A percentile compares a stretch with the other conserved stretches of the same genome.
phyloP scores from a whole-genome alignment of 2,329 filamentous ascomycete species.

The Cordyceps pruinosa region DNA sequence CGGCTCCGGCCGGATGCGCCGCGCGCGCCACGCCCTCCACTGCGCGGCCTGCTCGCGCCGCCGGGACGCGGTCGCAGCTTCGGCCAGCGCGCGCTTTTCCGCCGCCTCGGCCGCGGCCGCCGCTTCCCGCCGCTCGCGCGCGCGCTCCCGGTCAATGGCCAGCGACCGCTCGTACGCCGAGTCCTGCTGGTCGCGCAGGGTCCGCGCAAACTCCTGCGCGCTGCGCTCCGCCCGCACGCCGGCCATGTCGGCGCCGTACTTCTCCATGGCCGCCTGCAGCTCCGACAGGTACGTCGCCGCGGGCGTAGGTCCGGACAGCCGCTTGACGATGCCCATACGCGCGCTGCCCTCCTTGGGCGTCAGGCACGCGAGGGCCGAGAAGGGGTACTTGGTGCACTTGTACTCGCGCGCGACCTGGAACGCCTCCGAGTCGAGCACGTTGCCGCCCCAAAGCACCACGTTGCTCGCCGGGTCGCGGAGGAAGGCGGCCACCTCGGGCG shows the following conservation, averaged over 20 bases:
- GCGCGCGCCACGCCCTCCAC: slow-evolving; percentile 77
- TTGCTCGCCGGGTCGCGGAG: slow-evolving; percentile 70
- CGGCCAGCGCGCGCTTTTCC: slow-evolving; percentile 52
- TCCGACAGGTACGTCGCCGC: slow-evolving; percentile 68
- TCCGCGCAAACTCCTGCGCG: slow-evolving; percentile 75
- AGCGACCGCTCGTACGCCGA: slow-evolving; percentile 88
- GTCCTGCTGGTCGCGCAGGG: slow-evolving; percentile 80
- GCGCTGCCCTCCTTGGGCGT: slow-evolving; percentile 78
- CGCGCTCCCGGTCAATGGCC: slow-evolving; percentile 79
- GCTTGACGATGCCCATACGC: slow-evolving; percentile 83
- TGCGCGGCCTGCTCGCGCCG: slow-evolving; percentile 44
- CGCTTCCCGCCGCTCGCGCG: slow-evolving; percentile 67
- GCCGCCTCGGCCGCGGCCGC: slow-evolving; percentile 64
- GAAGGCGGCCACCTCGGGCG: slow-evolving; percentile 65
- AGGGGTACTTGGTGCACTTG: slow-evolving; percentile 87
- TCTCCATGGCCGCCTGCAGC: slow-evolving; percentile 63
- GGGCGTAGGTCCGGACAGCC: slow-evolving; percentile 65
- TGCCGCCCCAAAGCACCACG: slow-evolving; percentile 86
- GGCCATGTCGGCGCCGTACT: slow-evolving; percentile 69
- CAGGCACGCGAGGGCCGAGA: slow-evolving; percentile 77
- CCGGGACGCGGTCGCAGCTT: slow-evolving; percentile 53
- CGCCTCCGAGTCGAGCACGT: slow-evolving; percentile 85
- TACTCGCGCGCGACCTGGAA: slow-evolving; percentile 88
- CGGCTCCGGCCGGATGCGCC: slow-evolving; percentile 63
- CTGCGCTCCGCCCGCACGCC: slow-evolving; percentile 67